Evolutionary conservation across 495 filamentous ascomycete genomes (phyloP).

Genomic region (Penicillium riverlandense): DNA sequence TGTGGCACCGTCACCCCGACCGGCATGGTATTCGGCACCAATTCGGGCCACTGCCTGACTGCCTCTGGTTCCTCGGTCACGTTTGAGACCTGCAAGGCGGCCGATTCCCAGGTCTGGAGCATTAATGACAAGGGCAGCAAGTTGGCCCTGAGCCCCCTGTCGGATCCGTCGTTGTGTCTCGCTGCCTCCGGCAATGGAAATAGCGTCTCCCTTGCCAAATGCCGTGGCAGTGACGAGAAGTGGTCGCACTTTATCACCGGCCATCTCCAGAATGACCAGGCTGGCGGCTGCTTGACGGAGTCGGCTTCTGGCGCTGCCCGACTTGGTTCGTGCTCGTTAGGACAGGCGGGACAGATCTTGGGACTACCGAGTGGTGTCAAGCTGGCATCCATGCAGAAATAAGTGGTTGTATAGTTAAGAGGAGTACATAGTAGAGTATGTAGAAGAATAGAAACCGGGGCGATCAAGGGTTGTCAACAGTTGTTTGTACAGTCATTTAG

Average conservation of each 20-base stretch:
- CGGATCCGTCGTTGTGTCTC: conserved; percentile 15
- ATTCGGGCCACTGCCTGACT: conserved; percentile 23
- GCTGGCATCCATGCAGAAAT: not conserved
- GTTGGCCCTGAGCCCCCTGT: conserved; percentile 15
- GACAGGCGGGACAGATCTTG: conserved; percentile 20
- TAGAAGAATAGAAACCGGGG: too few species aligned
- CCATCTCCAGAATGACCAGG: conserved; percentile 14
- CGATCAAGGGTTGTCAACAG: too few species aligned
- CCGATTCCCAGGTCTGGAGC: conserved; percentile 22
- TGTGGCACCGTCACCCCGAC: conserved; percentile 17
- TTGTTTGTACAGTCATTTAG: too few species aligned
- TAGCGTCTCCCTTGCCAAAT: conserved; percentile 6
- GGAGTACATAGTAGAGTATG: not conserved
- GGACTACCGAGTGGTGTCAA: conserved; percentile 23
- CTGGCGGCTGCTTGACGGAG: conserved; percentile 17
- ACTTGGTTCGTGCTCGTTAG: conserved; percentile 10
- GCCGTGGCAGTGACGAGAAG: conserved; percentile 6
- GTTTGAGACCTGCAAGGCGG: conserved; percentile 17
- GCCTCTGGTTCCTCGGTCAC: conserved; percentile 4
- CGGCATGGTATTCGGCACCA: conserved; percentile 27
- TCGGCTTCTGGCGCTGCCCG: conserved; percentile 1
- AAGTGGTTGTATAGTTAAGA: too few species aligned
- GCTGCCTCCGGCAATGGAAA: not conserved
- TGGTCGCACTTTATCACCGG: conserved; percentile 23
- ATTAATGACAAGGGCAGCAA: conserved; percentile 10